phyloP scores from a whole-genome alignment of 768 basidiomycete species.

The Kwoniella bestiolae region DNA sequence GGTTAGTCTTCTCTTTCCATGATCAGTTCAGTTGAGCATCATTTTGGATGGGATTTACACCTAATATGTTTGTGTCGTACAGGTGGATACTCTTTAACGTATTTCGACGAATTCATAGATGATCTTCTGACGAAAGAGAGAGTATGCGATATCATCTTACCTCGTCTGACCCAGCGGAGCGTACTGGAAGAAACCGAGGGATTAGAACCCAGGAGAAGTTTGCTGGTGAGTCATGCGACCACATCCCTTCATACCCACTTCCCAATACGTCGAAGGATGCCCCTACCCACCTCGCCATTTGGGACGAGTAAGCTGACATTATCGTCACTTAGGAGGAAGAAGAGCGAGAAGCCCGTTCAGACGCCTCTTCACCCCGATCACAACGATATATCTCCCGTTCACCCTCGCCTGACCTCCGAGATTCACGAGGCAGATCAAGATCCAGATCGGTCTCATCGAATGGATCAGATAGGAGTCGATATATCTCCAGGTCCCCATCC shows the following conservation, averaged over 20 bases:
- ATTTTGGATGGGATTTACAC: no score
- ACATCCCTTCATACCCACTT: no score
- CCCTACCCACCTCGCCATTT: no score
- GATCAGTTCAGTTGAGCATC: no score
- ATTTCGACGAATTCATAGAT: slow-evolving; percentile 91
- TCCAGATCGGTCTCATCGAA: slow-evolving; percentile 29
- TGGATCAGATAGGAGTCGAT: slow-evolving; percentile 31
- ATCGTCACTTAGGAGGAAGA: slow-evolving; percentile 34
- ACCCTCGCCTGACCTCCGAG: slow-evolving; percentile 36
- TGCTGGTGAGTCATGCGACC: slow-evolving; percentile 67
- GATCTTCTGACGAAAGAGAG: slow-evolving; percentile 81
- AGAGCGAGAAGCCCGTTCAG: slow-evolving; percentile 12
- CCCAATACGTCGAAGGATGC: no score
- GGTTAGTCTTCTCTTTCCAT: slow-evolving; percentile 61
- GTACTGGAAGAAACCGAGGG: slow-evolving; percentile 92
- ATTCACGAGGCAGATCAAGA: slow-evolving; percentile 7
- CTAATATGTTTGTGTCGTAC: slow-evolving; percentile 2
- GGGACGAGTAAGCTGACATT: no score
- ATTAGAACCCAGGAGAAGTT: slow-evolving; percentile 74
- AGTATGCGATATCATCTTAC: slow-evolving; percentile 94
- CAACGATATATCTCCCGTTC: slow-evolving; percentile 33
- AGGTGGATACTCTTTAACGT: slow-evolving; percentile 85
- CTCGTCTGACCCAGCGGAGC: slow-evolving; percentile 80
- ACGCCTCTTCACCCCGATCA: slow-evolving; percentile 25
- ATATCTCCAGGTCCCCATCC: slow-evolving; percentile 46